Conservation (phyloP, 768 basidiomycete genomes). For the Trametes cingulata region DNA sequence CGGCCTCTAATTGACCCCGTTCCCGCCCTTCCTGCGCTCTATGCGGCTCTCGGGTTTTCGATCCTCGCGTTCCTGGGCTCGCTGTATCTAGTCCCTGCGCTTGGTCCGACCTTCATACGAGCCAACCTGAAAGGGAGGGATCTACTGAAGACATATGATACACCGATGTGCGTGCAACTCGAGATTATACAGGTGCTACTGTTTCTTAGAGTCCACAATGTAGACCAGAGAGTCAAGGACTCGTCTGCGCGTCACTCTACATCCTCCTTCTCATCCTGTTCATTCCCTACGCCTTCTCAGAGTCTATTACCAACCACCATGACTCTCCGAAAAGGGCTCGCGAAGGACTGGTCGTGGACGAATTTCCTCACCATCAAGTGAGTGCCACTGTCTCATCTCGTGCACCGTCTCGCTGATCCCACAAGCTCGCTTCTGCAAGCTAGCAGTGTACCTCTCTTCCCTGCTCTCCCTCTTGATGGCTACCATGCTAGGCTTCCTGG, state of each 20-base stretch:
- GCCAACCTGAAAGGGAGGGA: slow-evolving; percentile 87
- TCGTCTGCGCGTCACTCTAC: slow-evolving; percentile 88
- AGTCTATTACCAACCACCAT: slow-evolving; percentile 54
- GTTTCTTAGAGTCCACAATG: not conserved
- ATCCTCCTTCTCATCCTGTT: slow-evolving; percentile 86
- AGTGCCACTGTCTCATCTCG: slow-evolving; percentile 20
- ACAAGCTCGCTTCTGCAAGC: slow-evolving; percentile 41
- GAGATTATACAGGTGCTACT: not conserved
- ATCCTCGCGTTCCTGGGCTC: slow-evolving; percentile 79
- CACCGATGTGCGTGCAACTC: slow-evolving; percentile 58
- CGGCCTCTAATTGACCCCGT: slow-evolving; percentile 70
- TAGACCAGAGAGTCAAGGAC: slow-evolving; percentile 93
- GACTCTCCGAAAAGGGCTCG: slow-evolving; percentile 40
- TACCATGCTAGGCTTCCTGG: slow-evolving; percentile 91
- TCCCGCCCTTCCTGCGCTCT: slow-evolving; percentile 70
- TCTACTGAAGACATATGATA: slow-evolving; percentile 77
- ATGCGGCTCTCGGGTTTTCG: slow-evolving; percentile 81
- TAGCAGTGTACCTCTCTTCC: slow-evolving; percentile 91
- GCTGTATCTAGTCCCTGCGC: slow-evolving; percentile 76
- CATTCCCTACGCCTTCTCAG: slow-evolving; percentile 93
- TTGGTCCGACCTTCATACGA: slow-evolving; percentile 77
- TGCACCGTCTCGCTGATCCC: not conserved
- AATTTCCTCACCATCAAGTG: slow-evolving; percentile 81
- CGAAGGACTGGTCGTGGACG: slow-evolving; percentile 65
- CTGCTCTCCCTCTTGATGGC: slow-evolving; percentile 91